These are phyloP conservation scores for Mucor mucedo DNA, from an alignment of 371 early-diverging fungal genomes.

Conservation along the genomic window DNA sequence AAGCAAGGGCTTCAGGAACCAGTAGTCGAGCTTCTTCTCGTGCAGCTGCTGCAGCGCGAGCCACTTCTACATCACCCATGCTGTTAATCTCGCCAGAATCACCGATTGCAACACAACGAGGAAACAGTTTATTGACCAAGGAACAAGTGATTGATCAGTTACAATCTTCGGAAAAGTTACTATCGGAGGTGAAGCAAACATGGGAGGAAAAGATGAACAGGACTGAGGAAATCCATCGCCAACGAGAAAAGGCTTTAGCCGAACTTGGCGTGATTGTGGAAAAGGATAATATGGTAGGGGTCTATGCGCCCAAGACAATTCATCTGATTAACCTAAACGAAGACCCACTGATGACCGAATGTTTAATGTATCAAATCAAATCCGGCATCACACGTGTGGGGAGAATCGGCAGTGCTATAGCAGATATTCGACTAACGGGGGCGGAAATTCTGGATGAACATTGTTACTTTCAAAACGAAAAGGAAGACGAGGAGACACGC, in stretches of 20 bases:
- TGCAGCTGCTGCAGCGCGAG: constrained; percentile 12
- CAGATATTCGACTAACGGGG: constrained; percentile 77
- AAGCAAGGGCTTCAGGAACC: not conserved
- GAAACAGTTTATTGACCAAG: constrained; percentile 45
- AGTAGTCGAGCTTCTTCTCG: constrained; percentile 22
- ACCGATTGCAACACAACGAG: constrained; percentile 20
- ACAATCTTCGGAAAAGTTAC: constrained; percentile 42
- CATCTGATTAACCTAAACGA: constrained; percentile 89
- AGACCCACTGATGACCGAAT: constrained; percentile 88
- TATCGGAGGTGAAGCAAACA: constrained; percentile 47
- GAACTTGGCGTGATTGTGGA: constrained; percentile 85
- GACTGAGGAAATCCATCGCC: constrained; percentile 73
- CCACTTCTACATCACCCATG: constrained; percentile 25
- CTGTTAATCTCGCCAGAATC: constrained; percentile 25
- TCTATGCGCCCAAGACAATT: constrained; percentile 78
- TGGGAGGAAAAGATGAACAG: constrained; percentile 72
- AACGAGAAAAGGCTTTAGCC: constrained; percentile 75
- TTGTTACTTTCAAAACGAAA: constrained; percentile 72
- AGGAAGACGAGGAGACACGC: constrained; percentile 31
- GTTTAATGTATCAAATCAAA: constrained; percentile 83
- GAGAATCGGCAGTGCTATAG: constrained; percentile 46
- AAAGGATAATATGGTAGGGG: constrained; percentile 68
- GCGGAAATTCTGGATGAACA: constrained; percentile 72
- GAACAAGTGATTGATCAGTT: constrained; percentile 67
- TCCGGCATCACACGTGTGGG: constrained; percentile 80